Evolutionary conservation across 2,329 filamentous ascomycete species (phyloP).

Genomic region (Exophiala sp.): DNA sequence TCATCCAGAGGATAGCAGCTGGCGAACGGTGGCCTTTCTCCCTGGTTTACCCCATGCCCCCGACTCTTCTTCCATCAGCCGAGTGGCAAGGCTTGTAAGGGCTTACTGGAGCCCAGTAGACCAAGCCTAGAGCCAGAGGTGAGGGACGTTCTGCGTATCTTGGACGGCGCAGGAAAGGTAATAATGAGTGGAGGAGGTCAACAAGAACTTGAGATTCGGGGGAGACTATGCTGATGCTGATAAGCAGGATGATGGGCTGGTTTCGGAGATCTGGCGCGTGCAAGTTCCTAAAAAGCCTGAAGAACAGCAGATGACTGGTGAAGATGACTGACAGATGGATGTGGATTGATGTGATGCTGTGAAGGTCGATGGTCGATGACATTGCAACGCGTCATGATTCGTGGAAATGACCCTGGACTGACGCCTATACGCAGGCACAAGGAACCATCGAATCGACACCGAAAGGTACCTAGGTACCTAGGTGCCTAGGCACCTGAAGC

Average conservation of each 20-base stretch:
- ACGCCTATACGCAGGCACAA: neutral
- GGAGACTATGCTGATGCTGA: neutral
- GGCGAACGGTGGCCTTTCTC: neutral
- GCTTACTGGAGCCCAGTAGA: neutral
- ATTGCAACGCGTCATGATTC: conserved; percentile 3
- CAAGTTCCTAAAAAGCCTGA: no score
- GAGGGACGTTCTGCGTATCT: no score
- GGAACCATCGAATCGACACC: no score
- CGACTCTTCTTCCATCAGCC: conserved; percentile 6
- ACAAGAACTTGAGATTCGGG: neutral
- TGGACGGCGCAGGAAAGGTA: no score
- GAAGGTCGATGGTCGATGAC: neutral
- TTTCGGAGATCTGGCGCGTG: neutral
- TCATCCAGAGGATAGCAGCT: neutral
- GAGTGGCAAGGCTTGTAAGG: conserved; percentile 8
- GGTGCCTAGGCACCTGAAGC: no score
- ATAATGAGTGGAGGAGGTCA: no score
- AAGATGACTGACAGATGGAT: no score
- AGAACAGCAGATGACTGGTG: no score
- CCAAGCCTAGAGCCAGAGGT: neutral
- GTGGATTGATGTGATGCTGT: no score
- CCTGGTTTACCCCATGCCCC: conserved; percentile 4
- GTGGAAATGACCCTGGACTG: neutral
- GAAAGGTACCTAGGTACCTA: no score
- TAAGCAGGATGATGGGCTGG: neutral